Percentiles rank a stretch among this genome's conserved stretches.
Conservation (phyloP, 805 yeast species). For the Teunomyces gatunensis region DNA sequence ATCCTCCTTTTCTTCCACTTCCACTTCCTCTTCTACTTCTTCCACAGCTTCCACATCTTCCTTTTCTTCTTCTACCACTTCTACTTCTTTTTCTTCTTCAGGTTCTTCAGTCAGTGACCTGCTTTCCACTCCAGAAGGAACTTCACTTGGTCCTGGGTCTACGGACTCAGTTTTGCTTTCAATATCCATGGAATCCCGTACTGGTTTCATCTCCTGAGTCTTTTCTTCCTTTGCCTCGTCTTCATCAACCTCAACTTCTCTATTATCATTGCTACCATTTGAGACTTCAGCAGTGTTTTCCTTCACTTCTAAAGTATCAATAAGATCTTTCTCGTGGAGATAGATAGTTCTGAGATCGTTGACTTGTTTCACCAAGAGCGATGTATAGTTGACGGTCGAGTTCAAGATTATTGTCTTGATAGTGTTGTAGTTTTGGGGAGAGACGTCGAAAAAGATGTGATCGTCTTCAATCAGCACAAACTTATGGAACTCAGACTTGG, state of each 20-base stretch:
- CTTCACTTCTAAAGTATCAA: neutral
- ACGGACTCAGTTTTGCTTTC: neutral
- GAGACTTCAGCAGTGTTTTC: neutral
- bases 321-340: neutral
- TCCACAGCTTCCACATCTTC: neutral
- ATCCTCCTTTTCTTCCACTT: neutral
- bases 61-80: neutral
- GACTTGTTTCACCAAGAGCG: slow-evolving; percentile 18
- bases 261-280: too few species aligned
- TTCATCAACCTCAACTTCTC: neutral
- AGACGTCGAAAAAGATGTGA: slow-evolving; percentile 18
- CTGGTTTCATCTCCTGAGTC: neutral
- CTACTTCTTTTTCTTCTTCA: neutral
- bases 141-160: neutral
- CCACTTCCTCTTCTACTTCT: neutral
- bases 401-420: slow-evolving; percentile 22
- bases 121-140: neutral
- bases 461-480: slow-evolving; percentile 20
- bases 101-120: neutral
- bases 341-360: slow-evolving; percentile 15
- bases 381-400: slow-evolving; percentile 18
- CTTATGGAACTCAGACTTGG: slow-evolving; percentile 16
- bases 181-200: neutral
- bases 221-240: neutral
- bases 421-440: slow-evolving; percentile 14